phyloP scores from a whole-genome alignment of 441 rosid species.

The Aquilaria agallochum region DNA sequence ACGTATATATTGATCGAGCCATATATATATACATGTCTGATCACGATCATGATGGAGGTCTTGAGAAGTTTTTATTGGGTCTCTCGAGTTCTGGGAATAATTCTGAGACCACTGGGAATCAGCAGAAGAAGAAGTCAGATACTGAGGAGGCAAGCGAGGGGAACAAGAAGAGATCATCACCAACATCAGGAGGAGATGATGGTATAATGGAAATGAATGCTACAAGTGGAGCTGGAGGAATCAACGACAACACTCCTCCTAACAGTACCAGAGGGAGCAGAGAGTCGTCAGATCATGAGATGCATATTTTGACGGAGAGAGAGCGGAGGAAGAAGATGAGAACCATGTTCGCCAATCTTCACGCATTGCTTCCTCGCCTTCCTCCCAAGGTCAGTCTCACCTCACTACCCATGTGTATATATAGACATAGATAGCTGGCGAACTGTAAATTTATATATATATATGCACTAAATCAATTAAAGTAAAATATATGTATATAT shows the following conservation, averaged over 20 bases:
- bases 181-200: neutral
- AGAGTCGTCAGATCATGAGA: slow-evolving; percentile 44
- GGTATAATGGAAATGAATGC: slow-evolving; percentile 4
- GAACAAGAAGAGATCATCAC: slow-evolving; percentile 16
- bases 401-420: too few species aligned
- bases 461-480: too few species aligned
- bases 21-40: too few species aligned
- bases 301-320: slow-evolving; percentile 78
- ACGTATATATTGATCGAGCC: too few species aligned
- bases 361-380: slow-evolving; percentile 78
- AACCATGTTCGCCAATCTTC: slow-evolving; percentile 71
- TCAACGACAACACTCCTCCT: neutral
- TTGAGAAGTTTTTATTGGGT: too few species aligned
- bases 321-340: slow-evolving; percentile 94
- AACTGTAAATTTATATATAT: too few species aligned
- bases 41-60: too few species aligned
- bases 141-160: neutral
- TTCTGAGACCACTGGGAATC: too few species aligned
- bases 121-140: slow-evolving; percentile 15
- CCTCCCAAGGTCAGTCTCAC: slow-evolving; percentile 53
- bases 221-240: slow-evolving; percentile 15
- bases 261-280: neutral
- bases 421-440: too few species aligned
- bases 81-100: too few species aligned
- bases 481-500: too few species aligned